Percentiles rank a stretch among this genome's conserved stretches.
Evolutionary conservation across 1,284 basidiomycete genomes (phyloP).

Genomic region (Volvariella volvacea): DNA sequence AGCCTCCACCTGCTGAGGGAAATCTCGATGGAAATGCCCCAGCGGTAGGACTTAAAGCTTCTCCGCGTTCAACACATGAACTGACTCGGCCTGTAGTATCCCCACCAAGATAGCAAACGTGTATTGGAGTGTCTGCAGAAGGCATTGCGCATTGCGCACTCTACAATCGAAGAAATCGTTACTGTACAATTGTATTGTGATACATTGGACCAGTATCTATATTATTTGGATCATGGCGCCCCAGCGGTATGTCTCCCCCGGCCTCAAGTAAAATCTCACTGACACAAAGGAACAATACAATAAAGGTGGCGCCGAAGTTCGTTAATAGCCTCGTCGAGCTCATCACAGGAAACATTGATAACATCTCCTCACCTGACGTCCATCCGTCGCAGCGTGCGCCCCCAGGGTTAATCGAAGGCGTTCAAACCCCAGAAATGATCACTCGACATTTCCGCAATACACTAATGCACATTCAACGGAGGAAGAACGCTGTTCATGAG

Average conservation of each 20-base stretch:
- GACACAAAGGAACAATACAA: constrained; percentile 4
- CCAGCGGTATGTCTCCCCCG: constrained; percentile 59
- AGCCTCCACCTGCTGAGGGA: constrained; percentile 25
- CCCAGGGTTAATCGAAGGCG: constrained; percentile 82
- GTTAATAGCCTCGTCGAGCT: constrained; percentile 91
- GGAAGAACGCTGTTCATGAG: constrained; percentile 55
- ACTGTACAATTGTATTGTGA: constrained; percentile 92
- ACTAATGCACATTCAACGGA: constrained; percentile 72
- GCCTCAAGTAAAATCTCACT: constrained; percentile 3
- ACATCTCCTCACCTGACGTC: constrained; percentile 75
- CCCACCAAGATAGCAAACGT: constrained; percentile 90
- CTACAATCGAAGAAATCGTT: constrained; percentile 90
- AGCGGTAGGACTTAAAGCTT: too few species aligned
- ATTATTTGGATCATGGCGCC: constrained; percentile 88
- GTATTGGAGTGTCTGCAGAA: constrained; percentile 95
- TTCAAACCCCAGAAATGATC: constrained; percentile 89
- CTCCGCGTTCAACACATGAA: too few species aligned
- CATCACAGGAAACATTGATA: constrained; percentile 87
- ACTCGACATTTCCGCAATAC: constrained; percentile 89
- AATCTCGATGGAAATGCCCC: constrained; percentile 25
- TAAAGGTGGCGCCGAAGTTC: constrained; percentile 85
- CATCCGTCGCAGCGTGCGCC: constrained; percentile 77
- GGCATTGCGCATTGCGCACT: constrained; percentile 87
- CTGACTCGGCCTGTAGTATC: constrained; percentile 43
- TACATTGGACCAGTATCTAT: constrained; percentile 88